phyloP scores from a whole-genome alignment of 1,284 basidiomycete species.

The Austropuccinia psidii region DNA sequence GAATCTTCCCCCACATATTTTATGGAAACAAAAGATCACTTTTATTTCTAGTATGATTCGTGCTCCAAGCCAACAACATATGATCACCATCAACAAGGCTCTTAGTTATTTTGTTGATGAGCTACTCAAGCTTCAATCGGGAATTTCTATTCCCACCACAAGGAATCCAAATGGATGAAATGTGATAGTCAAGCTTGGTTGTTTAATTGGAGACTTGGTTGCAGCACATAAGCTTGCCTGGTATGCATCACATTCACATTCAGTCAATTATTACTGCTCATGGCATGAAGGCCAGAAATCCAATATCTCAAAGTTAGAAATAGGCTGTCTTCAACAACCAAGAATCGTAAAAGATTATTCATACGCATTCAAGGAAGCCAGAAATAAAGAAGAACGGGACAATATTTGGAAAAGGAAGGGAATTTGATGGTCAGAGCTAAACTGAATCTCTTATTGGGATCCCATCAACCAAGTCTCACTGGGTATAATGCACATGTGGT shows the following conservation, averaged over 20 bases:
- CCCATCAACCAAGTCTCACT: neutral
- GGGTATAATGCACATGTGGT: constrained; percentile 26
- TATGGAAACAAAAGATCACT: neutral
- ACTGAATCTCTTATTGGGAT: constrained; percentile 10
- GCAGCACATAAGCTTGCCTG: constrained; percentile 6
- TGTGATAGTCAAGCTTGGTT: neutral
- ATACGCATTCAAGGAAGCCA: neutral
- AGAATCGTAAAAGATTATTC: no score
- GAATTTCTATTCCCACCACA: neutral
- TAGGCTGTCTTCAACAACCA: no score
- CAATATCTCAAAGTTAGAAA: no score
- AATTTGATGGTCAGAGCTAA: constrained; percentile 15
- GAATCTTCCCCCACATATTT: neutral
- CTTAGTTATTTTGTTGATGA: neutral
- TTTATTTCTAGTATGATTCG: constrained; percentile 4
- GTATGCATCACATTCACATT: constrained; percentile 5
- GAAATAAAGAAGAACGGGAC: neutral
- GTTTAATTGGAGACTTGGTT: constrained; percentile 1
- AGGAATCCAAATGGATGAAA: neutral
- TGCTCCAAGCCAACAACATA: neutral
- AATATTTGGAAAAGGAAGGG: neutral
- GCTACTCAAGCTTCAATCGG: neutral
- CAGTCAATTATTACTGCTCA: neutral
- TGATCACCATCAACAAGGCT: neutral
- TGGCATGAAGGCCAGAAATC: no score